These are phyloP conservation scores for Lactarius vividus DNA, from an alignment of 768 basidiomycete genomes.

Conservation along the genomic window DNA sequence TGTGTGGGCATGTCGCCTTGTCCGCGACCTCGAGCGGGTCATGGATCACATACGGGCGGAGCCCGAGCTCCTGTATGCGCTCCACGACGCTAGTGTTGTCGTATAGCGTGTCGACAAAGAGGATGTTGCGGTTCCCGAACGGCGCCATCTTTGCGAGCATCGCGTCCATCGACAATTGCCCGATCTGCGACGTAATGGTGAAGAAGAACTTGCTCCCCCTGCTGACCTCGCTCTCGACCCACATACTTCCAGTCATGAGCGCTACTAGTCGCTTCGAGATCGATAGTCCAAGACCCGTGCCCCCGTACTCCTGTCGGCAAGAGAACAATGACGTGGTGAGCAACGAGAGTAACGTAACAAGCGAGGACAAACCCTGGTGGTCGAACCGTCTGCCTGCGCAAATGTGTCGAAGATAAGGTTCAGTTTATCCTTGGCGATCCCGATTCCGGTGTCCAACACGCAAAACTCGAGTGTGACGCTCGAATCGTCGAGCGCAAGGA, in stretches of 20 bases:
- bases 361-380: conserved; percentile 71
- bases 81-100: conserved; percentile 75
- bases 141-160: conserved; percentile 79
- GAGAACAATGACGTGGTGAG: background rate
- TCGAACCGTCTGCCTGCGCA: conserved; percentile 97
- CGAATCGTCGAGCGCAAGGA: conserved; percentile 75
- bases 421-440: conserved; percentile 97
- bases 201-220: conserved; percentile 97
- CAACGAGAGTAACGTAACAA: background rate
- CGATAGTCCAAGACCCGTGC: conserved; percentile 92
- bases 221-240: conserved; percentile 94
- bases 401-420: conserved; percentile 99
- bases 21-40: conserved; percentile 78
- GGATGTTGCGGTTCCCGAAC: conserved; percentile 82
- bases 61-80: conserved; percentile 72
- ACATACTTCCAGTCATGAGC: conserved; percentile 98
- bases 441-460: conserved; percentile 96
- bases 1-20: conserved; percentile 79
- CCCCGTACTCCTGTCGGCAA: conserved; percentile 80
- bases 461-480: conserved; percentile 94
- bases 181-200: conserved; percentile 86
- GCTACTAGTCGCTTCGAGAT: conserved; percentile 97
- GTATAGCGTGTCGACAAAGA: conserved; percentile 84
- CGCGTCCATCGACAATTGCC: conserved; percentile 67
- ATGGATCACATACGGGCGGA: conserved; percentile 73